Base-by-base conservation (phyloP, 164 flowering plant species). In the Piper betle region DNA sequence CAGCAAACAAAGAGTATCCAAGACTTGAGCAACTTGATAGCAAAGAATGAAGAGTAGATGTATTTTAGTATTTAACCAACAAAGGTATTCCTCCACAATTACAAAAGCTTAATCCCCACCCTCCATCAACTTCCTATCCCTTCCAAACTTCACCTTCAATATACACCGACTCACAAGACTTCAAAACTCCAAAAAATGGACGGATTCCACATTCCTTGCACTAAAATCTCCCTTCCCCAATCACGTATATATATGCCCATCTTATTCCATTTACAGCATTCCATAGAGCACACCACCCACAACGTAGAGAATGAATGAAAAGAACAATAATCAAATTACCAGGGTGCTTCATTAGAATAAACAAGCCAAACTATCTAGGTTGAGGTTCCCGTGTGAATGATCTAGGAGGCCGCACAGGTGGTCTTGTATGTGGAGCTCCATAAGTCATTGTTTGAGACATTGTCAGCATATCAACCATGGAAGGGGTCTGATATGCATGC, bases 381-480 rank as follows among this genome's bases (percentile, higher is more conserved):
- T 62, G 76, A 0, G 77, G 76, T 18, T 69, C 75, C 37, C 62
- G 71, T 0, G 77, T 61, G 58, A 79, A 79, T 19, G 87, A 81
- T 10, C 69, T 76, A 56, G 81, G 57, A 33, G 77, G 81, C 37
- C 77, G 73, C 12, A 80, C 72, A 7, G 75, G 65, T 12, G 59
- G 75, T 9, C 79, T 59, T 6, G 50, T 15, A 13, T 78, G 59
- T 17, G 83, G 60, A 0, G 33, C 25, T 15, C 15, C 33, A 25
- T 82, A 61, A 0, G 3, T 6, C 87, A 86, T 69, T 5, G 91
- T 86, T 64, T 93, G 97, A 19, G 99, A 93, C 57, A 74, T 80
- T 17, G 74, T 79, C 43, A 93, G 82, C 99, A 90, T 87, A 70
- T 88, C 84, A 6, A 74, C 78, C 99, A 93, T 93, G 9, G 91